phyloP scores from a whole-genome alignment of 768 basidiomycete genomes.

The Boletus reticulatus region DNA sequence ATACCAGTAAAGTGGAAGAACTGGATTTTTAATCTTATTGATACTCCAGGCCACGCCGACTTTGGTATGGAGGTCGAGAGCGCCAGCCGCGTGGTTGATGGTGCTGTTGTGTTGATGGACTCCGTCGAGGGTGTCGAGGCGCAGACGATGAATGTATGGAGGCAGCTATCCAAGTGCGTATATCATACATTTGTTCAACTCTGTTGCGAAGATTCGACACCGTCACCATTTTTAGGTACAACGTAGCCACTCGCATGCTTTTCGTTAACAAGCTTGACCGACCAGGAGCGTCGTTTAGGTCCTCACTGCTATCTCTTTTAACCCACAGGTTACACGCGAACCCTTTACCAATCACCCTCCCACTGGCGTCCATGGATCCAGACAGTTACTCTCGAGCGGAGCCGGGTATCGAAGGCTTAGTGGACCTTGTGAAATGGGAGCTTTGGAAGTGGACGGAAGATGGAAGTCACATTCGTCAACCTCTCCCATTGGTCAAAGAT shows the following conservation, averaged over 20 bases:
- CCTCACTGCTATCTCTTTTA: conserved; percentile 70
- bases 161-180: conserved; percentile 76
- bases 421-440: conserved; percentile 83
- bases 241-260: conserved; percentile 73
- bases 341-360: conserved; percentile 68
- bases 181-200: conserved; percentile 14
- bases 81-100: conserved; percentile 87
- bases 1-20: conserved; percentile 85
- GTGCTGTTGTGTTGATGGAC: conserved; percentile 85
- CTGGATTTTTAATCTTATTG: conserved; percentile 85
- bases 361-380: conserved; percentile 73
- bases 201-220: not conserved
- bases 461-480: conserved; percentile 39
- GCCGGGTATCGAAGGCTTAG: conserved; percentile 80
- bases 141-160: conserved; percentile 89
- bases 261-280: conserved; percentile 90
- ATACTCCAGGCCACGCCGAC: conserved; percentile 91
- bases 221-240: conserved; percentile 50
- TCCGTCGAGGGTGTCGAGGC: conserved; percentile 91
- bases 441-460: conserved; percentile 70
- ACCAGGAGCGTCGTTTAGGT: conserved; percentile 75
- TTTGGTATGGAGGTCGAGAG: conserved; percentile 98
- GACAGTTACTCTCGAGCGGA: conserved; percentile 67
- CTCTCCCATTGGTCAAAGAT: conserved; percentile 52
- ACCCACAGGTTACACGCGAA: conserved; percentile 73